These are phyloP conservation scores for Aphanocladium album DNA, from an alignment of 2,329 filamentous ascomycete species.

Conservation along the genomic window DNA sequence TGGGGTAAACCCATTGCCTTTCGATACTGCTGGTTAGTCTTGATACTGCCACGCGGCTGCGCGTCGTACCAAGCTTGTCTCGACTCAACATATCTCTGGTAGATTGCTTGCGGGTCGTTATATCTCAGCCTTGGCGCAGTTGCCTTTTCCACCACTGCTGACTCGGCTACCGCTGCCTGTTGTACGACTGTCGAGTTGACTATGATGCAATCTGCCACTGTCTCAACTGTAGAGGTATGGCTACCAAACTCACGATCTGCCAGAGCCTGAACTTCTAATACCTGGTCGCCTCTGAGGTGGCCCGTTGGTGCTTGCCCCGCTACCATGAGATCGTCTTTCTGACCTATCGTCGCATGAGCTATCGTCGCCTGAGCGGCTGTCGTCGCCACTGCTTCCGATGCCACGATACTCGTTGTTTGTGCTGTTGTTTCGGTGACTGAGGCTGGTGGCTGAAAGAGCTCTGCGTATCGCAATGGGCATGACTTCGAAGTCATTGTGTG, in stretches of 20 bases:
- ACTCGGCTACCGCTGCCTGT: neutral
- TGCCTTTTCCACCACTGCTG: neutral
- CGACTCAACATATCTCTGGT: constrained; percentile 17
- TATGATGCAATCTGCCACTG: neutral
- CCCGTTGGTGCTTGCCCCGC: neutral
- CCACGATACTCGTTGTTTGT: neutral
- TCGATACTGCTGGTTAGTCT: constrained; percentile 20
- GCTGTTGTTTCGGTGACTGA: neutral
- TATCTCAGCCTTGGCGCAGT: neutral
- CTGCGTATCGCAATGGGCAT: no score
- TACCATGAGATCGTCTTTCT: neutral
- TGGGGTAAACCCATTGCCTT: constrained; percentile 17
- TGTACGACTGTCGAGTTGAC: neutral
- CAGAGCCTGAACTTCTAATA: neutral
- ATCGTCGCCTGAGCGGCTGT: neutral
- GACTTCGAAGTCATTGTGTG: no score
- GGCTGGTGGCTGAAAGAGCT: neutral
- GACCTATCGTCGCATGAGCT: neutral
- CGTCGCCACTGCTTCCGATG: neutral
- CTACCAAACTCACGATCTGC: neutral
- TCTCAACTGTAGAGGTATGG: neutral
- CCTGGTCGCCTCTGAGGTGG: neutral
- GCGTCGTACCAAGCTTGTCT: constrained; percentile 17
- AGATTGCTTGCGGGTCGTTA: constrained; percentile 16
- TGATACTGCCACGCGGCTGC: constrained; percentile 15